Base-by-base conservation (phyloP, 2,329 filamentous ascomycete species). In the Colletotrichum graminicola region DNA sequence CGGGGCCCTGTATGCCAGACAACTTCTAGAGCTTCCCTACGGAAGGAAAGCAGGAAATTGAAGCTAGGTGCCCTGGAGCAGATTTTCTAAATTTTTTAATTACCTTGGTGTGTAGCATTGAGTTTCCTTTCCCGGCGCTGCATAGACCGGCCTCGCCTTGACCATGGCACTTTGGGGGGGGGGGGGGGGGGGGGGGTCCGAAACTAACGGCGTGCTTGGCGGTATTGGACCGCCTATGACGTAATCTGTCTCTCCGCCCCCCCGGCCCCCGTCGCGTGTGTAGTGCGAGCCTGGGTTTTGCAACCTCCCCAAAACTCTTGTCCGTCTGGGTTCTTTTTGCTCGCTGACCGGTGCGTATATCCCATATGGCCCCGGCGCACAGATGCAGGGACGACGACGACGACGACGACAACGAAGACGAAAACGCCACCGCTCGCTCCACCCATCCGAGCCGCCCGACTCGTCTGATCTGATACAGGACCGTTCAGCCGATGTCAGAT, bases 201-300 rank as follows among this genome's bases (percentile, higher is more conserved):
- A 71, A 70, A 70, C 67, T 49, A 67, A 61, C 67, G 34, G 57
- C 57, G 56, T 62, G 43, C 45, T 36, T 61, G 54, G 52, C 61
- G 36, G 45, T 43, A 32, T 49, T 39, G 54, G 36, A 5, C 45
- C 29, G 36, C 6, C 47, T 11, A 55, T 60, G 67, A 69, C 62
- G 67, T 47, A 54, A 60, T 60, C 23, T 39, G 6, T 23, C 26
- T 45, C 39, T 26, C 26, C 26, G 32, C 12, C 26, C 36, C 29
- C 29, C 4, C 29, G n/a, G n/a, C 4, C 34, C 10, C 2, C 10
- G n/a, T 26, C 39, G 26, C 39, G 39, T 47, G 39, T 18, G 21
- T 32, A 14, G 6, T 11, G 16, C 26, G 16, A 18, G 18, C 14
- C 7, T 43, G 41, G 7, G 41, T 43, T 43, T 43, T 14, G 41